Percentiles rank a stretch among this genome's conserved stretches.
phyloP scores from a whole-genome alignment of 2,329 filamentous ascomycete species.

The Calycina marina region DNA sequence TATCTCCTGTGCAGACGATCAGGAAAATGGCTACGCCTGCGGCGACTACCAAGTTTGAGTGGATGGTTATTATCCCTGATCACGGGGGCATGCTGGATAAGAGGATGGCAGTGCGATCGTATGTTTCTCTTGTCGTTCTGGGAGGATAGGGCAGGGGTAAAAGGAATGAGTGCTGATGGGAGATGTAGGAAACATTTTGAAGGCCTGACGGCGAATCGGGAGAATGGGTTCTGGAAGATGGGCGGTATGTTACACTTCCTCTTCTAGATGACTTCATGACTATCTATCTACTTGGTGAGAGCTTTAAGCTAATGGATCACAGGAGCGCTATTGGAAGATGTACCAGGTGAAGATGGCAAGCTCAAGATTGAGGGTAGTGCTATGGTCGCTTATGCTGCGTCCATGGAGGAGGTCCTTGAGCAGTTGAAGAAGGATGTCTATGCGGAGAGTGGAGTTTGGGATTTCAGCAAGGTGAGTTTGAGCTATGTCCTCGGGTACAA shows the following conservation, averaged over 20 bases:
- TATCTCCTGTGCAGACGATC: no score
- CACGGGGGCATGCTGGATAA: slow-evolving; percentile 44
- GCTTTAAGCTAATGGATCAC: not conserved
- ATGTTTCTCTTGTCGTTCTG: slow-evolving; percentile 20
- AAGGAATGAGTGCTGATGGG: no score
- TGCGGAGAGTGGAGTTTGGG: slow-evolving; percentile 60
- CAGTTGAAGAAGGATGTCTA: slow-evolving; percentile 61
- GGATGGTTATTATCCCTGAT: slow-evolving; percentile 56
- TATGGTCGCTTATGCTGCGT: slow-evolving; percentile 47
- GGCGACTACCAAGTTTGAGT: slow-evolving; percentile 35
- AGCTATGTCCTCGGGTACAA: no score
- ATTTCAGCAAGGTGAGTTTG: slow-evolving; percentile 47
- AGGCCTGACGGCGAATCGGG: slow-evolving; percentile 32
- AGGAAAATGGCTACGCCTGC: slow-evolving; percentile 8
- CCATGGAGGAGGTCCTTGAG: slow-evolving; percentile 54
- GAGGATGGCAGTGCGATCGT: slow-evolving; percentile 46
- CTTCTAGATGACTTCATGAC: not conserved
- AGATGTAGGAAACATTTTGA: slow-evolving; percentile 23
- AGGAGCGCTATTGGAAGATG: slow-evolving; percentile 54
- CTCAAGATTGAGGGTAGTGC: slow-evolving; percentile 47
- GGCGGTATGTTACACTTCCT: slow-evolving; percentile 27
- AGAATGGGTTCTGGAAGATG: slow-evolving; percentile 44
- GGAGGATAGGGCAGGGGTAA: no score
- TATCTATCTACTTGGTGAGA: not conserved
- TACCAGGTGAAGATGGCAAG: slow-evolving; percentile 45